Evolutionary conservation across 768 basidiomycete species (phyloP), one percentile per base, ranked within the genome.

Genomic region (Scleroderma citrinum): DNA sequence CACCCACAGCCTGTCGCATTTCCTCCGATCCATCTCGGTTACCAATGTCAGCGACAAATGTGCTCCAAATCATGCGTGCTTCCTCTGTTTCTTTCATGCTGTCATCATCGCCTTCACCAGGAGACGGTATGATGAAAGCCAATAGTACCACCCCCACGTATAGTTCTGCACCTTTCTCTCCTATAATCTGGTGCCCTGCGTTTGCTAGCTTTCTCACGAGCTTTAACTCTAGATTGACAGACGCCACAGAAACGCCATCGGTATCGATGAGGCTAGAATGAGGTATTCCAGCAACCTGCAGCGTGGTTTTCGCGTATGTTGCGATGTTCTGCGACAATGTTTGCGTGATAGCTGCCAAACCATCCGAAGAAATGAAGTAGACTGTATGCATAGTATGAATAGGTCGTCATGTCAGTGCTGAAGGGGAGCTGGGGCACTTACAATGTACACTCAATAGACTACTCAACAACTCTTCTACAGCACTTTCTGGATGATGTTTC

Each of bases 11-110:
- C 16, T 46, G 50, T 52, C 59, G 63, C 16, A 58, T 46, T 3
- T 58, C 64, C 2, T 50, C 53, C 2, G 62, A 31, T 7, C 62
- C 44, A 5, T 50, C 47, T 29, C 60, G 58, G 3, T 54, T 3
- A 1, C 37, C 44, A 0, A 47, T 48, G 39, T 50, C 16, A 12
- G 46, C 53, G 29, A 47, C 24, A 70, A 8, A 53, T 49, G 1
- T 21, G 43, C 71, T 73, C 74, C 6, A 75, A 48, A 4, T 36
- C 46, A 36, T 51, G 54, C 3, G 71, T 66, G 14, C 56, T 20
- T 54, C 56, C 14, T 50, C 48, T 45, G 50, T 60, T 42, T 35
- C 48, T 24, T 36, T 40, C 17, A 7, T 12, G 7, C 13, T 16
- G 3, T 44, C 41, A 21, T 29, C n/a, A 23, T 39, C 43, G 8